Conservation (phyloP, 139 green algal genomes). For the Limnomonas spitsbergensis region DNA sequence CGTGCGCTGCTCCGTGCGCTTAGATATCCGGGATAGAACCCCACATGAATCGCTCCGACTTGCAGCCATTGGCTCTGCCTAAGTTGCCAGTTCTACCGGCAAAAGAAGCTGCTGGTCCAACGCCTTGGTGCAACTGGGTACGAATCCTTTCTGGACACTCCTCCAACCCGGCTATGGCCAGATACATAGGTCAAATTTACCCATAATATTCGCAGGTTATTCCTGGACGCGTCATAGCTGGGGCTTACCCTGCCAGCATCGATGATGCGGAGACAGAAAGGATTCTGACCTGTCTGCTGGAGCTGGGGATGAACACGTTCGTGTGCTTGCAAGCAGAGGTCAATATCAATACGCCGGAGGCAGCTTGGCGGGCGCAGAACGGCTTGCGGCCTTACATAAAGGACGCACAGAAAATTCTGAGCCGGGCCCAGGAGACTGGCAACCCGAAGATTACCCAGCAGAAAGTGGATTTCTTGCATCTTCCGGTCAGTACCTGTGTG, state of each 20-base stretch:
- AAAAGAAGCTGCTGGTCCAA: slow-evolving; percentile 15
- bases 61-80: neutral
- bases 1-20: too few relatives aligned
- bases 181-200: too few relatives aligned
- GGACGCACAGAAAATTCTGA: slow-evolving; percentile 73
- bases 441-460: slow-evolving; percentile 60
- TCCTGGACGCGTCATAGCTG: slow-evolving; percentile 16
- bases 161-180: neutral
- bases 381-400: slow-evolving; percentile 78
- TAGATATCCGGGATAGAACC: too few relatives aligned
- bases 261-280: slow-evolving; percentile 70
- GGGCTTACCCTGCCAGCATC: slow-evolving; percentile 59
- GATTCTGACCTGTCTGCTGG: slow-evolving; percentile 69
- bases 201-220: neutral
- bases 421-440: slow-evolving; percentile 50
- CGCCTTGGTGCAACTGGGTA: slow-evolving; percentile 17
- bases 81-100: slow-evolving; percentile 6
- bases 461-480: slow-evolving; percentile 78
- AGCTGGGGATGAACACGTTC: slow-evolving; percentile 76
- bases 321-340: slow-evolving; percentile 84
- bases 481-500: slow-evolving; percentile 54
- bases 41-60: neutral
- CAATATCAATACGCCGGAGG: slow-evolving; percentile 64
- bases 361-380: slow-evolving; percentile 60
- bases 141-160: neutral